These are phyloP conservation scores for Syzygium grande DNA, from an alignment of 345 rosid genomes.

Conservation along the genomic window DNA sequence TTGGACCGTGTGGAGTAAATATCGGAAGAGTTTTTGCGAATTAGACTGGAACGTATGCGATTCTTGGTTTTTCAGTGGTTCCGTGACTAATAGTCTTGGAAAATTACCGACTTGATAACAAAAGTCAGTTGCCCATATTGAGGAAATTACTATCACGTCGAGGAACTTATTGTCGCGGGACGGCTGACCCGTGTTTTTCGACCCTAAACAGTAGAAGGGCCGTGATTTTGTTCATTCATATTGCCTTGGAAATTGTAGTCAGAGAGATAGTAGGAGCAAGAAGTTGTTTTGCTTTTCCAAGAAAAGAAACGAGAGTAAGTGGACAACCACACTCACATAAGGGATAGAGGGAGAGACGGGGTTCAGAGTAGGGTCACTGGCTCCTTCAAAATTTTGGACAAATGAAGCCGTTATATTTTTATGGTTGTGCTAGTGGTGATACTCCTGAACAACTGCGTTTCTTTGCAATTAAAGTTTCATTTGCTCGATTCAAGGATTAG, in stretches of 20 bases:
- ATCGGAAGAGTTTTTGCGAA: not conserved
- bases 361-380: not conserved
- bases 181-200: not conserved
- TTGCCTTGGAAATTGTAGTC: not conserved
- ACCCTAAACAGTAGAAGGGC: not conserved
- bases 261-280: not conserved
- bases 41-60: not conserved
- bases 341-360: not conserved
- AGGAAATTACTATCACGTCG: not conserved
- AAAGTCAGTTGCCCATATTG: not conserved
- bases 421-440: not conserved
- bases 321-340: not conserved
- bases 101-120: not conserved
- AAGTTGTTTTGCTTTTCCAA: not conserved
- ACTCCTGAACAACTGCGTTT: not conserved
- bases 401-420: not conserved
- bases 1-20: not conserved
- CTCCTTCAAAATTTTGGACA: not conserved
- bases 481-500: not conserved
- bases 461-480: not conserved
- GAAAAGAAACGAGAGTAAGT: not conserved
- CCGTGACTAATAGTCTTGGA: not conserved
- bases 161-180: not conserved
- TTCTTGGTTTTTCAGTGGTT: not conserved
- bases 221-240: not conserved